A percentile compares a stretch with the other conserved stretches of the same genome.
These are phyloP conservation scores for Mariannaea sp. DNA, from an alignment of 2,329 filamentous ascomycete species.

Conservation along the genomic window DNA sequence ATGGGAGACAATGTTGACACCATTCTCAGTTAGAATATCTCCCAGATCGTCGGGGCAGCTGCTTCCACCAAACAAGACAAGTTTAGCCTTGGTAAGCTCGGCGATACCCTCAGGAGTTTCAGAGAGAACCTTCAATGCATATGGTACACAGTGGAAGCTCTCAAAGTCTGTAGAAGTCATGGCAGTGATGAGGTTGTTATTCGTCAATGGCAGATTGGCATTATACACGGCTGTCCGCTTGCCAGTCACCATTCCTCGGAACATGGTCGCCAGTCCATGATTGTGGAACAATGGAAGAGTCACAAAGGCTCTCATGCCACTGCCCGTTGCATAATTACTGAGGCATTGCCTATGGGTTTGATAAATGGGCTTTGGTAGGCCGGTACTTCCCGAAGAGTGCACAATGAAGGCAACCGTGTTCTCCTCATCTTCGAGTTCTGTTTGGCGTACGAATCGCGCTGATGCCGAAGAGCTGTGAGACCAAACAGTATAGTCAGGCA, in stretches of 20 bases:
- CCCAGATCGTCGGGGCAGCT: conserved; percentile 64
- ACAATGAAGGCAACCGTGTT: conserved; percentile 33
- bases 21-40: conserved; percentile 54
- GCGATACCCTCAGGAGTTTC: conserved; percentile 61
- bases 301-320: conserved; percentile 54
- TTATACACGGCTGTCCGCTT: conserved; percentile 60
- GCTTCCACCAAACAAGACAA: conserved; percentile 63
- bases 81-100: conserved; percentile 50
- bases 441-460: conserved; percentile 24
- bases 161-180: conserved; percentile 48
- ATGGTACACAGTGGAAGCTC: conserved; percentile 66
- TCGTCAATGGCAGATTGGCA: conserved; percentile 59
- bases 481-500: no score
- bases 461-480: neutral
- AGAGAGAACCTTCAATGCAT: conserved; percentile 65
- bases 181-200: conserved; percentile 50
- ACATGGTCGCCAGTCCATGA: conserved; percentile 61
- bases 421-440: conserved; percentile 22
- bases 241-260: conserved; percentile 55
- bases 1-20: conserved; percentile 60
- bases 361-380: conserved; percentile 66
- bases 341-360: conserved; percentile 58
- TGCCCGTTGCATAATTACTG: conserved; percentile 49
- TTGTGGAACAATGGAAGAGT: conserved; percentile 64
- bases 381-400: conserved; percentile 58